Percentiles rank a stretch among this genome's conserved stretches.
Conservation (phyloP, 2,329 filamentous ascomycete genomes). For the Sordariomycetes sp. region DNA sequence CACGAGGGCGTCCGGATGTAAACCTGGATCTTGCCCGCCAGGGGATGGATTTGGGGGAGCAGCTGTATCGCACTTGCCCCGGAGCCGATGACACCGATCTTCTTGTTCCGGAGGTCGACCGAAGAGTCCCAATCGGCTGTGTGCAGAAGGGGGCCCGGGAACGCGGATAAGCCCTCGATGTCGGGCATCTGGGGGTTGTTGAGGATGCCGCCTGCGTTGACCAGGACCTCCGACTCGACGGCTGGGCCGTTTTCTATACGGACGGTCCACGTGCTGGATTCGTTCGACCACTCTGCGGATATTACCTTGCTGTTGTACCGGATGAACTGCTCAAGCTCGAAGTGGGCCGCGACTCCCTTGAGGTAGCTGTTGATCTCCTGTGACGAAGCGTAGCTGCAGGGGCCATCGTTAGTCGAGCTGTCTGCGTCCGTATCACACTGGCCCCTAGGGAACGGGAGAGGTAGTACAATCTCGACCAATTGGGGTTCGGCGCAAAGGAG, state of each 20-base stretch:
- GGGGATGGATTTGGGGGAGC: not conserved
- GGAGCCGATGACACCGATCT: conserved; percentile 4
- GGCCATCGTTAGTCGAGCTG: not conserved
- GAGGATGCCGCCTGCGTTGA: not conserved
- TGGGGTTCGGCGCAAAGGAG: conserved; percentile 27
- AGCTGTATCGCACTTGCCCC: not conserved
- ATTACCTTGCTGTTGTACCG: conserved; percentile 9
- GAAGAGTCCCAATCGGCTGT: conserved; percentile 40
- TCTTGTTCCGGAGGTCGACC: conserved; percentile 28
- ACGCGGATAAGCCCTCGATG: not conserved
- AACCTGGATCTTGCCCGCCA: not conserved
- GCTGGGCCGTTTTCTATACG: conserved; percentile 9
- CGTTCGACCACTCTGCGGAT: conserved; percentile 23
- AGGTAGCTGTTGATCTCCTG: conserved; percentile 27
- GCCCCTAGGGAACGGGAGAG: not conserved
- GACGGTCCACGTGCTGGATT: conserved; percentile 20
- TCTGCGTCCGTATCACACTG: not conserved
- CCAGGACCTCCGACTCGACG: not conserved
- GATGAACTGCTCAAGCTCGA: conserved; percentile 19
- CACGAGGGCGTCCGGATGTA: not conserved
- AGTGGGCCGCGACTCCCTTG: conserved; percentile 23
- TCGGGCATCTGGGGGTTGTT: not conserved
- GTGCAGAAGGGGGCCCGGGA: conserved; percentile 20
- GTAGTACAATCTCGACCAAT: conserved; percentile 23
- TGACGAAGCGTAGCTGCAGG: conserved; percentile 20